Evolutionary conservation across 495 filamentous ascomycete genomes (phyloP), one percentile per base, ranked within the genome.

Genomic region (Penicillium cinerascens): DNA sequence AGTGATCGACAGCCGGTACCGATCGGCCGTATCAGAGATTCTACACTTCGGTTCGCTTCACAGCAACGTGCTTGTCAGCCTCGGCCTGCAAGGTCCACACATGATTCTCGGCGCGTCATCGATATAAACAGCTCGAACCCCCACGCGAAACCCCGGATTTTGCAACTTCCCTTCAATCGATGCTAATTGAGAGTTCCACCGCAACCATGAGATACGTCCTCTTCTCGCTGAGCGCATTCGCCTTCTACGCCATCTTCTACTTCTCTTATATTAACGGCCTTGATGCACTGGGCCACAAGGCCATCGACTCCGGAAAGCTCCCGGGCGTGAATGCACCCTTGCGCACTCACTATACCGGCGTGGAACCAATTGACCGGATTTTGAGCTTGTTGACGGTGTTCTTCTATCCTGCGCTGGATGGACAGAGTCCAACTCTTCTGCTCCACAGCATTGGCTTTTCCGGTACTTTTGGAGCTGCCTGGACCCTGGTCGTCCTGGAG

Each of bases 401-500:
- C 59, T 86, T 85, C 68, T 79, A 76, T 50, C 70, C 79, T 6
- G 51, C 73, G 1, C 59, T 82, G n/a, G 78, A 84, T 54, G 78
- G 79, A 7, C 68, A 66, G 23, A 64, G 71, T 37, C 73, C 75
- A 4, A 65, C 66, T 3, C 62, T 76, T 9, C 60, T 66, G 3
- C 58, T 84, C 1, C 77, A 78, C 54, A 69, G 75, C 7, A 66
- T 79, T 37, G 73, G 69, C 39, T 77, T 82, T 27, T 72, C 78
- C 23, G 78, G 75, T 1, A 80, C 84, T 22, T 77, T 82, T 51
- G 74, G 73, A 11, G 76, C 79, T 3, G 75, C 70, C 33, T 86
- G 81, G 81, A 68, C 71, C 16, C 47, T 85, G 43, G 61, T 86
- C 15, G 60, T 76, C 13, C 60, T 86, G 42, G 84, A 87, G 60